A percentile compares a stretch with the other conserved stretches of the same genome.
Evolutionary conservation across 345 rosid species (phyloP).

Genomic region (Combretum micranthum): DNA sequence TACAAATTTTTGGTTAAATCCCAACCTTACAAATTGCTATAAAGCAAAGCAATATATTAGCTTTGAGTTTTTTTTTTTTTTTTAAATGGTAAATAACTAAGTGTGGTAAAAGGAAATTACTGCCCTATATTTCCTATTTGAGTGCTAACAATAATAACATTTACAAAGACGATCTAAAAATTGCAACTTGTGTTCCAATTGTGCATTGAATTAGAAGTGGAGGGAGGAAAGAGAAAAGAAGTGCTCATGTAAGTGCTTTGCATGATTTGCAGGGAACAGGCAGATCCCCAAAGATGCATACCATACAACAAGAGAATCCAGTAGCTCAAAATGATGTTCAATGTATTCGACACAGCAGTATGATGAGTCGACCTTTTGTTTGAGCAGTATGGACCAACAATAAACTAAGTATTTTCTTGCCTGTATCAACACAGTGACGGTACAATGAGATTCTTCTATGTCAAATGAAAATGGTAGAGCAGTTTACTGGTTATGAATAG

Average conservation of each 20-base stretch:
- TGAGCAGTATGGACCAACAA: slow-evolving; percentile 87
- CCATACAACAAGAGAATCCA: slow-evolving; percentile 79
- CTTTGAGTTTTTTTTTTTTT: no score
- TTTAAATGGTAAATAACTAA: no score
- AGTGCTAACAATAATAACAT: no score
- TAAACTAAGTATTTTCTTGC: slow-evolving; percentile 87
- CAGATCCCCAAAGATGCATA: slow-evolving; percentile 18
- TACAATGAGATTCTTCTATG: slow-evolving; percentile 2
- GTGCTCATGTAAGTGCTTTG: neutral
- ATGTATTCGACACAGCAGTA: slow-evolving; percentile 71
- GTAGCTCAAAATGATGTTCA: slow-evolving; percentile 77
- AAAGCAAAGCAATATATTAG: no score
- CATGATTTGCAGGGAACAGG: slow-evolving; percentile 4
- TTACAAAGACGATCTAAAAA: no score
- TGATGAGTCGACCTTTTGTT: slow-evolving; percentile 61
- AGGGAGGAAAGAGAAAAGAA: neutral
- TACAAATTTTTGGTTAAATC: no score
- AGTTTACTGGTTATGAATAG: neutral
- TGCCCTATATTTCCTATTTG: no score
- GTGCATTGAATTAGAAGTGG: no score
- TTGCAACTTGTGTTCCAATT: no score
- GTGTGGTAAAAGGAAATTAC: no score
- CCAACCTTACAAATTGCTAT: no score
- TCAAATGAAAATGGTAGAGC: neutral
- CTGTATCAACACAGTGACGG: slow-evolving; percentile 27